Evolutionary conservation across 768 basidiomycete genomes (phyloP).

Genomic region (Leccinum longicurvipes): DNA sequence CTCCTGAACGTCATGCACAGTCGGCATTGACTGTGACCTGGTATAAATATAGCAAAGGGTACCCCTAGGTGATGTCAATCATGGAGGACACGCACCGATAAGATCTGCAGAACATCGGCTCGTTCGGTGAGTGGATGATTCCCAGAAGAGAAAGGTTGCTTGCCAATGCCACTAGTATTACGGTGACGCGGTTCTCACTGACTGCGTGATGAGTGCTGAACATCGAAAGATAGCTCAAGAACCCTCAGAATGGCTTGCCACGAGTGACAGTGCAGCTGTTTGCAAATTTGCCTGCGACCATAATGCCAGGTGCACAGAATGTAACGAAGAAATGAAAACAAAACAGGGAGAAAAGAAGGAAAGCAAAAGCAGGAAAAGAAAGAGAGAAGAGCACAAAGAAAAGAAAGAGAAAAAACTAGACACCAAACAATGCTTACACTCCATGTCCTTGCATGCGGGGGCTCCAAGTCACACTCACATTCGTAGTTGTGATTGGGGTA

Average conservation of each 20-base stretch:
- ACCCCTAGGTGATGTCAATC: too few species aligned
- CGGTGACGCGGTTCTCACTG: too few species aligned
- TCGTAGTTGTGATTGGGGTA: too few species aligned
- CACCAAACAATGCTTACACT: slow-evolving; percentile 5
- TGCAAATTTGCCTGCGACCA: too few species aligned
- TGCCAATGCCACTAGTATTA: neutral
- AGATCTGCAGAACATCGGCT: neutral
- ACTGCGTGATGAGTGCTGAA: neutral
- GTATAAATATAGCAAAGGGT: too few species aligned
- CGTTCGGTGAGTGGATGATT: neutral
- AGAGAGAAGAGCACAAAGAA: neutral
- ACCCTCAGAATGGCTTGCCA: too few species aligned
- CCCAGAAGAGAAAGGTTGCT: neutral
- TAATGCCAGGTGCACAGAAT: neutral
- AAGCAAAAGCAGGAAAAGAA: neutral
- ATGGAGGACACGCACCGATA: too few species aligned
- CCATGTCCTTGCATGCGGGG: neutral
- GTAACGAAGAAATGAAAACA: neutral
- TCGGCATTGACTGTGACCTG: too few species aligned
- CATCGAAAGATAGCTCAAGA: neutral
- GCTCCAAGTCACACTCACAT: too few species aligned
- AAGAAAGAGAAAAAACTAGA: too few species aligned
- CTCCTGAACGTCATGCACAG: too few species aligned
- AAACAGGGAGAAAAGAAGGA: neutral
- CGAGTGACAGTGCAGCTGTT: too few species aligned